Percentiles rank a stretch among this genome's conserved stretches.
These are phyloP conservation scores for Testicularia cyperi DNA, from an alignment of 1,284 basidiomycete genomes.

Conservation along the genomic window DNA sequence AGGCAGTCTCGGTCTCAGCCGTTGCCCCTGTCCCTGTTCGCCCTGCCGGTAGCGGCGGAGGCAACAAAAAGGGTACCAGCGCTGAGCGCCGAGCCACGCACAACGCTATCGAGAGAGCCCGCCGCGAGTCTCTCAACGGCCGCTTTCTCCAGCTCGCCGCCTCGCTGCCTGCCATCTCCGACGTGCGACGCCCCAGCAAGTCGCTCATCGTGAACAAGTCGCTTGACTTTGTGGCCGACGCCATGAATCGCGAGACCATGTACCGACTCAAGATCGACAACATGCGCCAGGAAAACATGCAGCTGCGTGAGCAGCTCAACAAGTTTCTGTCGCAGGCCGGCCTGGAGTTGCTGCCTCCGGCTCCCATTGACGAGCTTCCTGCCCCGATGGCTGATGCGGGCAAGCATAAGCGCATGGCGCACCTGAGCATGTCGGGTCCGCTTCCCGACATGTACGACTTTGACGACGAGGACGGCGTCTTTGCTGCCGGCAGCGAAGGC, in stretches of 20 bases:
- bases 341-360: conserved; percentile 24
- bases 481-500: conserved; percentile 29
- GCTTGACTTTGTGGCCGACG: conserved; percentile 48
- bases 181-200: conserved; percentile 50
- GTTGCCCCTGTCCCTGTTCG: conserved; percentile 11
- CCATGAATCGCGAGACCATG: conserved; percentile 41
- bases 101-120: conserved; percentile 53
- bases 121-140: conserved; percentile 49
- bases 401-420: conserved; percentile 16
- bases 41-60: conserved; percentile 41
- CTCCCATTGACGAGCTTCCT: conserved; percentile 27
- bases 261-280: conserved; percentile 45
- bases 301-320: conserved; percentile 47
- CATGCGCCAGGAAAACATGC: conserved; percentile 35
- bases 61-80: conserved; percentile 50
- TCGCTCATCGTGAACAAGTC: conserved; percentile 54
- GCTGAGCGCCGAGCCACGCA: conserved; percentile 51
- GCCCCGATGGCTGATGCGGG: conserved; percentile 31
- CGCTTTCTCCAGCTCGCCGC: conserved; percentile 51
- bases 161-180: conserved; percentile 42
- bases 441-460: conserved; percentile 22
- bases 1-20: conserved; percentile 1
- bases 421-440: conserved; percentile 1
- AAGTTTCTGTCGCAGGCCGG: conserved; percentile 37
- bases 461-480: conserved; percentile 33